These are phyloP conservation scores for Endogone sp. DNA, from an alignment of 192 early-diverging fungal species.

Conservation along the genomic window DNA sequence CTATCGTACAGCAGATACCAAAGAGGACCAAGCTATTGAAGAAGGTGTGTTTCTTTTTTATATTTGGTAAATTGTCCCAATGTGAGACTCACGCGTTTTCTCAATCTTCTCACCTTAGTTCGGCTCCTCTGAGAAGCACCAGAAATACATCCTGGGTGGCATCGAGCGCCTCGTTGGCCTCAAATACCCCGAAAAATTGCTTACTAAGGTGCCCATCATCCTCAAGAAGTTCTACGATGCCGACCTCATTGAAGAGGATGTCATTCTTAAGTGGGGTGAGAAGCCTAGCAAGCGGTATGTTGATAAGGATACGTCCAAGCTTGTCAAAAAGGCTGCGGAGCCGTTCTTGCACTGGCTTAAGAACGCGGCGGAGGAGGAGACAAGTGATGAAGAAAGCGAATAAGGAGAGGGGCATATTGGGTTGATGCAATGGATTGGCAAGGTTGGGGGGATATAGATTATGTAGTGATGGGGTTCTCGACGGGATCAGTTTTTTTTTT, in stretches of 20 bases:
- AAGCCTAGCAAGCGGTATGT: constrained; percentile 76
- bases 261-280: constrained; percentile 85
- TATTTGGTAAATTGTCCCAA: background rate
- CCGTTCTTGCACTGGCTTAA: constrained; percentile 91
- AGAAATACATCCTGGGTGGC: constrained; percentile 86
- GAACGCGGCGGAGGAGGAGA: constrained; percentile 82
- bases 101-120: constrained; percentile 40
- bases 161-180: constrained; percentile 80
- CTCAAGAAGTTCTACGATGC: constrained; percentile 88
- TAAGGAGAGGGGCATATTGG: too few species aligned
- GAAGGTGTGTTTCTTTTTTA: constrained; percentile 11
- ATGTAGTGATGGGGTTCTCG: too few species aligned
- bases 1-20: constrained; percentile 62
- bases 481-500: too few species aligned
- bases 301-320: constrained; percentile 72
- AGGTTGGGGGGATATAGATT: too few species aligned
- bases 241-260: constrained; percentile 91
- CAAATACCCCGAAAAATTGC: constrained; percentile 43
- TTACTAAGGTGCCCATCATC: constrained; percentile 68
- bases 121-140: constrained; percentile 74
- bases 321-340: constrained; percentile 78
- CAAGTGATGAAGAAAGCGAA: constrained; percentile 54
- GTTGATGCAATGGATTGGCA: too few species aligned
- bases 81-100: background rate
- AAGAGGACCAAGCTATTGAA: constrained; percentile 66